Evolutionary conservation across 441 rosid species (phyloP).

Genomic region (Dalechampia spathulata): DNA sequence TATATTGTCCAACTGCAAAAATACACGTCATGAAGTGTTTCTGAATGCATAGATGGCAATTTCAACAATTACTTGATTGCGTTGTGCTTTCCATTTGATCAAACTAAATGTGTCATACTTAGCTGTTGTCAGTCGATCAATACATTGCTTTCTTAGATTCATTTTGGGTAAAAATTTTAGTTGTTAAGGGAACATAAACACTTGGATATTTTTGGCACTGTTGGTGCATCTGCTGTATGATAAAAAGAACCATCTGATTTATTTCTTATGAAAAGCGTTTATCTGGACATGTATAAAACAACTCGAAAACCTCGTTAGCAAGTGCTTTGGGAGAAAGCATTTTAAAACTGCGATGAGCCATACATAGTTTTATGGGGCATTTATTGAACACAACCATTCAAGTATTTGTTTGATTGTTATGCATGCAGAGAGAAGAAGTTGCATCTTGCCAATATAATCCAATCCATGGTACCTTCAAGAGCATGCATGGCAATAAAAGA

Average conservation of each 20-base stretch:
- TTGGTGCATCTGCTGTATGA: neutral
- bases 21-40: neutral
- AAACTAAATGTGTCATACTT: neutral
- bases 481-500: slow-evolving; percentile 53
- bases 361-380: neutral
- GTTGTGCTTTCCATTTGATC: neutral
- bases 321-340: neutral
- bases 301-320: too few species aligned
- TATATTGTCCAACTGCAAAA: neutral
- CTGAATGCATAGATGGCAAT: neutral
- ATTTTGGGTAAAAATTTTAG: neutral
- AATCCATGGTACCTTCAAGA: slow-evolving; percentile 52
- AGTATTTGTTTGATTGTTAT: slow-evolving; percentile 4
- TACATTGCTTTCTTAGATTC: neutral
- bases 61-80: neutral
- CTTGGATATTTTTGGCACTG: neutral
- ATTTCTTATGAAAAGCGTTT: neutral
- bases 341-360: neutral
- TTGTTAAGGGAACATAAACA: neutral
- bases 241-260: too few species aligned
- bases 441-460: slow-evolving; percentile 30
- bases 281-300: too few species aligned
- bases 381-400: neutral
- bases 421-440: slow-evolving; percentile 49
- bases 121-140: neutral